Evolutionary conservation across 2,329 filamentous ascomycete genomes (phyloP), one percentile per base, ranked within the genome.

Genomic region (Xylariomycetidae sp.): DNA sequence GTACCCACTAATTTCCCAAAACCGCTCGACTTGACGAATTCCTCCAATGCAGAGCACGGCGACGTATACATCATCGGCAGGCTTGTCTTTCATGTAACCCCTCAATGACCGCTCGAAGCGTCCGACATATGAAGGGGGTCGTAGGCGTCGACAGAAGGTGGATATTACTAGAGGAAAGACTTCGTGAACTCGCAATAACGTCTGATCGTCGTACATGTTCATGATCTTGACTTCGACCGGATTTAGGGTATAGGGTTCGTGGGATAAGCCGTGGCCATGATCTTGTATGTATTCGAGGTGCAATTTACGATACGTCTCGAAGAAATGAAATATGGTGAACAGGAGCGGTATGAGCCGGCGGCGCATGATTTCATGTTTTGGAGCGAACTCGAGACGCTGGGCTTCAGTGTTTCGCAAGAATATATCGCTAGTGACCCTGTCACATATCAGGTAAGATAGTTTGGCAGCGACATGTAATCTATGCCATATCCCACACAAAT

Each of bases 1-100:
- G 55, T 82, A 82, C 2, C 77, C 76, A 48, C 80, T 80, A 25
- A 78, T 76, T 49, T 81, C 76, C 78, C 78, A 82, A 22, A 82
- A 67, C 27, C 70, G 65, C 45, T 81, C 74, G 2, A 80, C 76
- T 48, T 82, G 74, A 7, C 77, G 67, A 35, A 82, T 58, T 3
- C 78, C 78, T 20, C 78, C 78, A 9, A 82, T 60, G 27, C 70
- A 74, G 8, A 82, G 49, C 10, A 80, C 72, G 3, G 78, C 72
- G 8, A 72, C 70, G 42, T 81, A 78, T 1, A 82, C 64, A 27
- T 82, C 76, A 36, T 82, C 77, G 2, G 75, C 56, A 1, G 78
- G 78, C 45, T 73, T 73, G 41, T 81, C 78, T 42, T 74, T 70
- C 4, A 81, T 56, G 43, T 82, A 82, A 45, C 78, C 78, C 49